Evolutionary conservation across 163 green algal species (phyloP), one percentile per base, ranked within the genome.

Genomic region (Volvox carteri): DNA sequence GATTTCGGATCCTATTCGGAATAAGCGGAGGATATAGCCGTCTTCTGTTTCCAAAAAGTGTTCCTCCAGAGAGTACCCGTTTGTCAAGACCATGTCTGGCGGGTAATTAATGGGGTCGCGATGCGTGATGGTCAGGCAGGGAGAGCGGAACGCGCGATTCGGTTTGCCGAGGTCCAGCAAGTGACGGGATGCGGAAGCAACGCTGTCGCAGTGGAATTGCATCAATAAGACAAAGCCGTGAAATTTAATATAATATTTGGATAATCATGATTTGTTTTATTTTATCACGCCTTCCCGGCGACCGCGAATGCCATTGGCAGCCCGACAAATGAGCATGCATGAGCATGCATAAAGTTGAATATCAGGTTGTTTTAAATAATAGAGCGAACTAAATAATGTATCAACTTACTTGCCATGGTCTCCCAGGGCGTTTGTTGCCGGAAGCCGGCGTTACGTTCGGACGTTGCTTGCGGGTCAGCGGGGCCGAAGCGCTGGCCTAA

Each of bases 21-120:
- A 96, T 1, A 97, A 48, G 6, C 89, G 67, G 19, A 97, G 86
- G 3, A 95, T 72, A 83, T 95, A 97, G 14, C 94, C 94, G 76
- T 97, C 94, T 1, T 16, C 37, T 14, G 94, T 97, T 1, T 75
- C 74, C 3, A 94, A 92, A 41, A 90, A 92, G 68, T 96, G 90
- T 54, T 93, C 89, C 78, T 96, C 91, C 12, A 96, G 75, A 0
- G 80, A 68, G 67, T 96, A 97, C 11, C 94, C 94, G 35, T 95
- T 74, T 2, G 92, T 88, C 35, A 79, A 1, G 9, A 96, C 92
- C 4, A 96, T 86, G 14, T 86, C 92, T 94, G 78, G 56, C 48
- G 14, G 48, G 14, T 58, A 14, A 58, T 11, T 11, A 11, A 14
- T 23, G 48, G 48, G 12, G 48, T 23, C 12, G 48, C 48, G 48